Evolutionary conservation across 129 eudicot genomes (phyloP).

Genomic region (Calendula officinalis): DNA sequence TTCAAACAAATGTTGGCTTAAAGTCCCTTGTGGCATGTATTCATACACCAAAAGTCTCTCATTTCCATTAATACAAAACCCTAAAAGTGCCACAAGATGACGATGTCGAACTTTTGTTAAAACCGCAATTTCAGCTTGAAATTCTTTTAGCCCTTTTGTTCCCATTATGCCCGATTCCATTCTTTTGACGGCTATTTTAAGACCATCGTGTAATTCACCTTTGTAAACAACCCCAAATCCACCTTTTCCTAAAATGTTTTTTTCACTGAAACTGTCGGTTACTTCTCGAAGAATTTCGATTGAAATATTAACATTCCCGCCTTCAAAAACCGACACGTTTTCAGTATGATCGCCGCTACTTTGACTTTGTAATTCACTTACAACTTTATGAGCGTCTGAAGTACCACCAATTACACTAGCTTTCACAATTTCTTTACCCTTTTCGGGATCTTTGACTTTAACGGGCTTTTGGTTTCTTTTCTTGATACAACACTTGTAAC

Average conservation of each 20-base stretch:
- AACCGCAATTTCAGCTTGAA: constrained; percentile 72
- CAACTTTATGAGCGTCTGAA: constrained; percentile 17
- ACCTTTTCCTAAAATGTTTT: constrained; percentile 57
- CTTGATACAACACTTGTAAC: constrained; percentile 28
- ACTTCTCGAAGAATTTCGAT: constrained; percentile 54
- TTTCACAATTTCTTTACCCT: constrained; percentile 27
- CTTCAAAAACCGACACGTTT: constrained; percentile 34
- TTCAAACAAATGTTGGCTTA: constrained; percentile 62
- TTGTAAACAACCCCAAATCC: constrained; percentile 74
- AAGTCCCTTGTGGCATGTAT: constrained; percentile 71
- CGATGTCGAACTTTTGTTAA: constrained; percentile 70
- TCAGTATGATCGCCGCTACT: constrained; percentile 28
- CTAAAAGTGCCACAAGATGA: constrained; percentile 65
- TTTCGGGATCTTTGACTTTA: constrained; percentile 30
- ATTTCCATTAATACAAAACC: constrained; percentile 53
- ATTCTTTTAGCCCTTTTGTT: constrained; percentile 56
- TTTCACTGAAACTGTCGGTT: constrained; percentile 46
- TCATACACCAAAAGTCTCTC: constrained; percentile 81
- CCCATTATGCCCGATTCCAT: constrained; percentile 52
- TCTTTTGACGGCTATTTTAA: constrained; percentile 64
- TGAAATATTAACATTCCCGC: constrained; percentile 49
- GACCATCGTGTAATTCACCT: constrained; percentile 62
- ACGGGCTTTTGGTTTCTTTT: constrained; percentile 22
- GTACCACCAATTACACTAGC: constrained; percentile 21
- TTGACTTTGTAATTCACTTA: constrained; percentile 25